Evolutionary conservation across 177 flowering plant species (phyloP).

Genomic region (Telopea speciosissima): DNA sequence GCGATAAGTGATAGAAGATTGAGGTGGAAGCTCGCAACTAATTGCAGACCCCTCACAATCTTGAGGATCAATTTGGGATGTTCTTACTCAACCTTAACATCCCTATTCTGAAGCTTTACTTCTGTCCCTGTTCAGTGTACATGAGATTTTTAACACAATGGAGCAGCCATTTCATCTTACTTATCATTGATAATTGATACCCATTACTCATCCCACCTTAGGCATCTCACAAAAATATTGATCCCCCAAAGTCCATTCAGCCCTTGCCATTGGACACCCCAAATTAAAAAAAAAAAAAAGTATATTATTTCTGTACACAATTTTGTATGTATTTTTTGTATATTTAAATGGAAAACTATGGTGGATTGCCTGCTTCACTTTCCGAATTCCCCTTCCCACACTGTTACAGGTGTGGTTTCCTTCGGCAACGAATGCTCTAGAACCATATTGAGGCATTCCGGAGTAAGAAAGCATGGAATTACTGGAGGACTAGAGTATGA

Average conservation of each 20-base stretch:
- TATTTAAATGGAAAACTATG: too few species aligned
- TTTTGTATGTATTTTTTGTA: not conserved
- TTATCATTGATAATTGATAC: too few species aligned
- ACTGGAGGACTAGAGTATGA: too few species aligned
- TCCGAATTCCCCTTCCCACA: too few species aligned
- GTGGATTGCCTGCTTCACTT: too few species aligned
- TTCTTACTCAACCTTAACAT: not conserved
- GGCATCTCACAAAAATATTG: not conserved
- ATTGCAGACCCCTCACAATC: not conserved
- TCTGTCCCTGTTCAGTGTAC: constrained; percentile 5
- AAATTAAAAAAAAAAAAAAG: not conserved
- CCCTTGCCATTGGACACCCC: not conserved
- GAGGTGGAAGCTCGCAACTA: too few species aligned
- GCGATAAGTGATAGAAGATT: too few species aligned
- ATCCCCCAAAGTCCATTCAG: not conserved
- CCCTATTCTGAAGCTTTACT: not conserved
- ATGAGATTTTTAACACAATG: constrained; percentile 9
- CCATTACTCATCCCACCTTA: not conserved
- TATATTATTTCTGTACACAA: not conserved
- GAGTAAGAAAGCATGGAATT: too few species aligned
- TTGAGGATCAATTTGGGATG: not conserved
- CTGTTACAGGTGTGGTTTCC: too few species aligned
- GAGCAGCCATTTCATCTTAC: not conserved
- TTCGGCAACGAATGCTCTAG: too few species aligned
- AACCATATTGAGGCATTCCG: too few species aligned